Evolutionary conservation across 345 rosid species (phyloP), one percentile per base, ranked within the genome.

Genomic region (Lepidium aucheri): DNA sequence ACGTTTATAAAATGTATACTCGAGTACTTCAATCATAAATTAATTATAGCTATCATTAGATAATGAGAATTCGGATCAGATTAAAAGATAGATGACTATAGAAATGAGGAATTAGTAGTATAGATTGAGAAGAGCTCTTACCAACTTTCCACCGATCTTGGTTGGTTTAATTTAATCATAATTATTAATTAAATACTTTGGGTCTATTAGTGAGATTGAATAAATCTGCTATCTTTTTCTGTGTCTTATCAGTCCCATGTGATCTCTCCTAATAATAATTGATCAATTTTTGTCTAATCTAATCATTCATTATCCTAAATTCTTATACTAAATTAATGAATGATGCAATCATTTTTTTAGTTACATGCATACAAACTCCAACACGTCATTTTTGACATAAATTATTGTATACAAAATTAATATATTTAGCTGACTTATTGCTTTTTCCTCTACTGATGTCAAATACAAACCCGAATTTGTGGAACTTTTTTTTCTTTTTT

Each of bases 291-390:
- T 63, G 69, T 63, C 63, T 54, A 71, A 38, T 71, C 51, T 63
- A 36, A 70, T 62, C 75, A 62, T 70, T 62, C 75, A 62, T 70
- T 62, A 70, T 71, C 69, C 58, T 54, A 39, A 62, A 62, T 45
- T 63, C 52, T 44, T 14, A 60, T 61, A 52, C 55, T 32, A 70
- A 60, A 52, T 60, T n/a, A n/a, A 20, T 20, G 61, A 43, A 70
- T 39, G 47, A 63, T 39, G 63, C 69, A 62, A 44, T 63, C 69
- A 70, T 44, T 24, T 62, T 59, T 17, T 16, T 70, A 36, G 49
- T 70, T 70, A 63, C 74, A 63, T 54, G 63, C 75, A 70, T 63
- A 45, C 28, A 62, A 70, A 53, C 56, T 70, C 33, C n/a, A 35
- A 44, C 69, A 44, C 69, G 56, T 63, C 63, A 62, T 53, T 28